Evolutionary conservation across 2,329 filamentous ascomycete species (phyloP), one percentile per base, ranked within the genome.

Genomic region (Beauveria sp.): DNA sequence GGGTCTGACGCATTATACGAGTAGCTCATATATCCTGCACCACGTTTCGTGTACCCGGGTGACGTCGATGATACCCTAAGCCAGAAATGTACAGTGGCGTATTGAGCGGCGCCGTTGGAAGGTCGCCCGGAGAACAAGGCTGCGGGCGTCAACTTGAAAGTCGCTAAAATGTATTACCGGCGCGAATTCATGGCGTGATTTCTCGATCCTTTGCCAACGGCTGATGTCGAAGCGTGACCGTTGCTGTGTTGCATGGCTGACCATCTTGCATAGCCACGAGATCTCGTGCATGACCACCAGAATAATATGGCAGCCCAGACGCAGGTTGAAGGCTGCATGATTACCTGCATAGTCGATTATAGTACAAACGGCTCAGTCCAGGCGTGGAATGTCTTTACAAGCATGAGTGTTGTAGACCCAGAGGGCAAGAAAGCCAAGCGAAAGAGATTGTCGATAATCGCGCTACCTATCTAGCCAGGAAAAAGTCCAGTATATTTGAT

Each of bases 401-500:
- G 48, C 48, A 20, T 28, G 24, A 6, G 18, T n/a, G 26, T 31
- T 50, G 28, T 31, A 20, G 18, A 31, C 24, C 2, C 18, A 2
- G 24, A n/a, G n/a, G 14, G 16, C 16, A 26, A 38, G 28, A 14
- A 6, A 4, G 5, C 51, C 7, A 3, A 16, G 31, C 31, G 0
- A 12, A 53, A 10, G 34, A 24, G 1, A 22, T 4, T 16, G 9
- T 20, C 3, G 24, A 7, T 9, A 40, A n/a, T 51, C 18, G 34
- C n/a, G n/a, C 1, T 42, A 9, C 5, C 51, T 26, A 22, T 54
- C 51, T 56, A 56, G 20, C 14, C 12, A 16, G 34, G 24, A 59
- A 50, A 31, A 59, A 50, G 2, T 59, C 45, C 5, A 59, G 28
- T 20, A 59, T 59, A 20, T 59, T 59, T 12, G 56, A 59, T 12